Evolutionary conservation across 2,329 filamentous ascomycete genomes (phyloP).

Genomic region (Emmonsiellopsis sp.): DNA sequence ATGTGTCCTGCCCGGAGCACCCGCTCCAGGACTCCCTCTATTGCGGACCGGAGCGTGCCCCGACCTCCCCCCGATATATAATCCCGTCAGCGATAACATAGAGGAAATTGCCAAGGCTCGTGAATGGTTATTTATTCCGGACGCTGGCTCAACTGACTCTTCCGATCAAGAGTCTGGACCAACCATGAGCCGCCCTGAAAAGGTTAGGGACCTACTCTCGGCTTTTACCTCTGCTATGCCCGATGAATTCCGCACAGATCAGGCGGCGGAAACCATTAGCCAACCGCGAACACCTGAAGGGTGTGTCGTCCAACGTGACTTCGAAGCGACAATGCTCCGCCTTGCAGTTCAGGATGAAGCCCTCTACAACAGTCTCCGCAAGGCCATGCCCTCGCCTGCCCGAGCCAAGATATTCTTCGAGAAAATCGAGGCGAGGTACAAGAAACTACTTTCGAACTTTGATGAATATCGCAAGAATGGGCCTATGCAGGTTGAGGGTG

Average conservation of each 20-base stretch:
- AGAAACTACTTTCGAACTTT: conserved; percentile 28
- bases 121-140: conserved; percentile 26
- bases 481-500: conserved; percentile 13
- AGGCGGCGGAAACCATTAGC: conserved; percentile 27
- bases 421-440: conserved; percentile 29
- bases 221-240: conserved; percentile 31
- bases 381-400: conserved; percentile 31
- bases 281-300: conserved; percentile 28
- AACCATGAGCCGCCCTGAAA: conserved; percentile 28
- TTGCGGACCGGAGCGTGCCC: conserved; percentile 23
- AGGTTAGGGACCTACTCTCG: conserved; percentile 36
- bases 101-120: conserved; percentile 23
- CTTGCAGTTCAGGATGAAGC: conserved; percentile 35
- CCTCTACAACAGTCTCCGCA: conserved; percentile 32
- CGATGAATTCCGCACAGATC: conserved; percentile 32
- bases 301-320: conserved; percentile 35
- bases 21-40: conserved; percentile 20
- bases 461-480: conserved; percentile 30
- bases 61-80: conserved; percentile 21
- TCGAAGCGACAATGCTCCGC: conserved; percentile 36
- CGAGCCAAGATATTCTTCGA: conserved; percentile 36
- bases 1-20: conserved; percentile 21
- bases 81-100: conserved; percentile 23
- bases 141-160: conserved; percentile 10
- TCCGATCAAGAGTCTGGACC: conserved; percentile 10